Conservation (phyloP, 1,139 yeast genomes). For the Pichia sp. region DNA sequence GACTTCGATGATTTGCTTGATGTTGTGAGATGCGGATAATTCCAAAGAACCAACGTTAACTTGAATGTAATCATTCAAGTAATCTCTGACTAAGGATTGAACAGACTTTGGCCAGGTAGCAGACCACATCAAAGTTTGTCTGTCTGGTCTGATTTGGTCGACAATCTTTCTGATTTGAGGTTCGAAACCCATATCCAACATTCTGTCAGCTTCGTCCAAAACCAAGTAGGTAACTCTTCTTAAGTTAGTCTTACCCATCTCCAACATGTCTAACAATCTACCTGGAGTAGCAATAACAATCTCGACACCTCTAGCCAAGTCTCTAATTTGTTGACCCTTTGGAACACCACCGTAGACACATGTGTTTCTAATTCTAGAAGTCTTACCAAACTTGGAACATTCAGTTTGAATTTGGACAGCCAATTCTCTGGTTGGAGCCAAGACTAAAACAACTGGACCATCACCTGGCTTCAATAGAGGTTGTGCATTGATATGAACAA, state of each 20-base stretch:
- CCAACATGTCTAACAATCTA: constrained; percentile 96
- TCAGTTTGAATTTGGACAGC: constrained; percentile 97
- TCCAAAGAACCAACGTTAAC: constrained; percentile 95
- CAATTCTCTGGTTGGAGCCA: constrained; percentile 98
- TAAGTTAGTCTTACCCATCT: constrained; percentile 88
- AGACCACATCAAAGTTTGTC: constrained; percentile 98
- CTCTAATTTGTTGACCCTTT: constrained; percentile 95
- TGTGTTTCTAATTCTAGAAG: constrained; percentile 92
- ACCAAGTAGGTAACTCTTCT: constrained; percentile 96
- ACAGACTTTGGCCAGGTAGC: constrained; percentile 99
- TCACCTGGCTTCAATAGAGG: constrained; percentile 89
- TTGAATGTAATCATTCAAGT: constrained; percentile 87
- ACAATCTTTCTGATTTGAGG: constrained; percentile 90
- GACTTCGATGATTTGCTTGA: constrained; percentile 90
- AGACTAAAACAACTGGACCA: constrained; percentile 92
- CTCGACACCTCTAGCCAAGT: constrained; percentile 90
- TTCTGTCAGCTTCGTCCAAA: constrained; percentile 94
- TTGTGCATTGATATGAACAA: constrained; percentile 97
- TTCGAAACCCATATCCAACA: constrained; percentile 97
- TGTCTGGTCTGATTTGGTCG: constrained; percentile 78
- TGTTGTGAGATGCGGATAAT: constrained; percentile 93
- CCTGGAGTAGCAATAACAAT: constrained; percentile 97
- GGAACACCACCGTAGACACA: constrained; percentile 99
- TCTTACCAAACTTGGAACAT: constrained; percentile 87
- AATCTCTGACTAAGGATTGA: constrained; percentile 85